Base-by-base conservation (phyloP, 192 early-diverging fungal genomes). In the Entomortierella chlamydospora region DNA sequence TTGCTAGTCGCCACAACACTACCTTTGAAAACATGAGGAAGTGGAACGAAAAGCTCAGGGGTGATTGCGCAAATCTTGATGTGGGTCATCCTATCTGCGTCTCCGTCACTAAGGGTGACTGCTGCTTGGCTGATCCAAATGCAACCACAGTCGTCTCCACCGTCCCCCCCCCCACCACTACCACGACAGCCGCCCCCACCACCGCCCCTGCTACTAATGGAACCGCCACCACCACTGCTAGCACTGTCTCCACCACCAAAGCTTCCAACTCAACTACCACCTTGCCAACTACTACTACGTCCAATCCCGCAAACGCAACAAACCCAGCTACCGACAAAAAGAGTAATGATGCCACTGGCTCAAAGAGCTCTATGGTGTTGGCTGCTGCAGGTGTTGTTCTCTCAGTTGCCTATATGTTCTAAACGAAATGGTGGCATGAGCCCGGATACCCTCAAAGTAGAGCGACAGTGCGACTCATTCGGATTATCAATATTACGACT, bases 351-450 rank as follows among this genome's bases (percentile, higher is more conserved):
- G 69, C 69, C 4, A 39, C 39, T 45, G 31, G 59, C 51, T 42
- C 58, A 15, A 74, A 52, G 30, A 26, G 45, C 51, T 68, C 72
- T 18, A 74, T 74, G 72, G 10, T 74, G 30, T 39, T 74, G 57
- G 72, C 72, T 20, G 59, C 51, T 50, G 72, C 57, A 12, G 63
- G 64, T 61, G 51, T 67, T 25, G 9, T 66, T 1, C 37, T 74
- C 25, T 66, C 72, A 12, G 64, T 41, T 47, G 64, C 52, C 28
- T 74, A 74, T 52, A 68, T 74, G 72, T 64, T 74, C 33, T 74
- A 67, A 59, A 17, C 37, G 54, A 34, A n/a, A n/a, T n/a, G n/a
- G n/a, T n/a, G n/a, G n/a, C n/a, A n/a, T n/a, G n/a, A n/a, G n/a
- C n/a, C n/a, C n/a, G n/a, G n/a, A n/a, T n/a, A n/a, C n/a, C n/a